Evolutionary conservation across 116 monocot species (phyloP).

Genomic region (Phalaenopsis hybrid): DNA sequence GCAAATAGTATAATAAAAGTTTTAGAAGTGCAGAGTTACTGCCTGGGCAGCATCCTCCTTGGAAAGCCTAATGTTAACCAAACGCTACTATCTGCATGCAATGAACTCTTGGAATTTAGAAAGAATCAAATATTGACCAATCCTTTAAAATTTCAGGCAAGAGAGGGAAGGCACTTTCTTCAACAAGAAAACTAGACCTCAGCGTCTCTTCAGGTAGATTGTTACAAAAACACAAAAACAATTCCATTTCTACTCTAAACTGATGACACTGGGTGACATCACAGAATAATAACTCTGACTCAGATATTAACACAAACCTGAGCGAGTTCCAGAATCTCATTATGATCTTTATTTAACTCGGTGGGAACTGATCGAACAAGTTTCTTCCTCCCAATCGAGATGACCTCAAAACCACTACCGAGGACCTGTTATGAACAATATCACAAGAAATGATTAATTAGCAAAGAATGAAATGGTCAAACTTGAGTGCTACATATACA

Average conservation of each 20-base stretch:
- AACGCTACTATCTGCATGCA: neutral
- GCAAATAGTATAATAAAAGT: neutral
- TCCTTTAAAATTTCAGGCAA: neutral
- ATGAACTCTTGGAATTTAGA: neutral
- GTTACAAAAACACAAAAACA: neutral
- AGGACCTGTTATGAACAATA: conserved; percentile 37
- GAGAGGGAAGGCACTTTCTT: neutral
- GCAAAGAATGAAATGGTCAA: neutral
- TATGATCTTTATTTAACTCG: conserved; percentile 97
- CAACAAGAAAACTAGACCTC: neutral
- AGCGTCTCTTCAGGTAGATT: too few species aligned
- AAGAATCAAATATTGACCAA: neutral
- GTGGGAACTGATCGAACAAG: conserved; percentile 94
- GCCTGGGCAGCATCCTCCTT: neutral
- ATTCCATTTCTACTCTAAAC: neutral
- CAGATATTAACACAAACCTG: conserved; percentile 50
- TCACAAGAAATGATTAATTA: neutral
- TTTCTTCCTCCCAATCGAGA: conserved; percentile 79
- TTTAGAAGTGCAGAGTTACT: neutral
- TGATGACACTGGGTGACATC: neutral
- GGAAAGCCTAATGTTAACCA: neutral
- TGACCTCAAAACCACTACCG: conserved; percentile 93
- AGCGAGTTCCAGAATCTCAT: conserved; percentile 91
- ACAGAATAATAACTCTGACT: neutral
- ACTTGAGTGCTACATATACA: neutral